Percentiles rank a stretch among this genome's conserved stretches.
Evolutionary conservation across 108 stramenopile species (phyloP).

Genomic region (Schizochytrium sp.): DNA sequence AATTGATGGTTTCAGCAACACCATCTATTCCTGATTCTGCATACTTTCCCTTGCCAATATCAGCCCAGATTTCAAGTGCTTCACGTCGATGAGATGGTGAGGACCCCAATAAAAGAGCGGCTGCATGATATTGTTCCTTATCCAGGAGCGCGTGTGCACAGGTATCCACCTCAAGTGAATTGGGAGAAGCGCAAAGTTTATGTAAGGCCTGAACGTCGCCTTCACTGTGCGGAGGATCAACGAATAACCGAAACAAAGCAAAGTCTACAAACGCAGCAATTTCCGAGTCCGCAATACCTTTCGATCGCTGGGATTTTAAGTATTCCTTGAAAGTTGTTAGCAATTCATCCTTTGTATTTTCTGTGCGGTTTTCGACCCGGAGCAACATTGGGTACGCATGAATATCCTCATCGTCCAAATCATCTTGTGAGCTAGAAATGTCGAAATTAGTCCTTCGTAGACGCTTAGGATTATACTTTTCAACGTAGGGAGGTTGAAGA

Average conservation of each 20-base stretch:
- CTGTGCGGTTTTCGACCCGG: background rate
- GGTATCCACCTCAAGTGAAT: background rate
- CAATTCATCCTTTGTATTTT: background rate
- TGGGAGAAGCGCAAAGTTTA: background rate
- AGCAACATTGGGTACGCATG: background rate
- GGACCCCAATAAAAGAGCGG: background rate
- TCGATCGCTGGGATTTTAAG: background rate
- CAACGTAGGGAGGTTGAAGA: background rate
- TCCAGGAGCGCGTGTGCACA: background rate
- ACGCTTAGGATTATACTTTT: background rate
- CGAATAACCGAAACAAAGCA: background rate
- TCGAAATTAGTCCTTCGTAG: background rate
- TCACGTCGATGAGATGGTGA: background rate
- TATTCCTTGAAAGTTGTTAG: background rate
- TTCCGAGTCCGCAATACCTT: background rate
- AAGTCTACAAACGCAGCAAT: background rate
- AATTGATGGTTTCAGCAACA: background rate
- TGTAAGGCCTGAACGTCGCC: background rate
- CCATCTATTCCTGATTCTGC: background rate
- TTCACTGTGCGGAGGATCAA: background rate
- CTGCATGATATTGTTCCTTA: background rate
- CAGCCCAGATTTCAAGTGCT: constrained; percentile 36
- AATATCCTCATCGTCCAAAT: too few relatives aligned
- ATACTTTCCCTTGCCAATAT: background rate
- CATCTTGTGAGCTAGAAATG: background rate